These are phyloP conservation scores for Chalciporus piperatus DNA, from an alignment of 768 basidiomycete species.

Conservation along the genomic window DNA sequence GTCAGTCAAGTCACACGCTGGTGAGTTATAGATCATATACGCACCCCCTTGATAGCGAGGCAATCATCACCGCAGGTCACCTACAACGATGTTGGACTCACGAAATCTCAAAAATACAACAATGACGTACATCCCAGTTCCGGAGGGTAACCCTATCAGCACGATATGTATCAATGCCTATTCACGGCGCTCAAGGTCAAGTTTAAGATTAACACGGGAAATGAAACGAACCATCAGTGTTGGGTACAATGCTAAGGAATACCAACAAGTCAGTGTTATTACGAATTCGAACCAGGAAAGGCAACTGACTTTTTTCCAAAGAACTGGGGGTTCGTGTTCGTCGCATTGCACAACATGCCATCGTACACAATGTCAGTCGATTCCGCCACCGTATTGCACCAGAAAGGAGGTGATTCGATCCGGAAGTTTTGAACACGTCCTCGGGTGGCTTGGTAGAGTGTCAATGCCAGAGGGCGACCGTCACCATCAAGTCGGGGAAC, in stretches of 20 bases:
- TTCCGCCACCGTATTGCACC: conserved; percentile 40
- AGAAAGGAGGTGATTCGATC: conserved; percentile 47
- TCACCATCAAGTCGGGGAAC: conserved; percentile 48
- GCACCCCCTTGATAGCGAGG: conserved; percentile 60
- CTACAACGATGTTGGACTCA: conserved; percentile 5
- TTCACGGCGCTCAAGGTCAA: neutral
- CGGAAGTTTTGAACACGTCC: neutral
- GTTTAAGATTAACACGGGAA: neutral
- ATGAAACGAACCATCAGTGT: conserved; percentile 50
- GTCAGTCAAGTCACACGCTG: neutral
- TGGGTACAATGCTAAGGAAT: conserved; percentile 46
- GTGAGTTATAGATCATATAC: conserved; percentile 13
- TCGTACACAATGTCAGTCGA: conserved; percentile 46
- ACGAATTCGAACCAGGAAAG: neutral
- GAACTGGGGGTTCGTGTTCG: conserved; percentile 50
- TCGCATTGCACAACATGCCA: conserved; percentile 57
- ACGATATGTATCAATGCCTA: conserved; percentile 56
- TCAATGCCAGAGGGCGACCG: conserved; percentile 56
- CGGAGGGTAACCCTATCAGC: conserved; percentile 41
- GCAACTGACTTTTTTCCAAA: conserved; percentile 46
- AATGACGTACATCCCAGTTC: conserved; percentile 43
- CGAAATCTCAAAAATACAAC: conserved; percentile 14
- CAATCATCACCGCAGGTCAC: conserved; percentile 64
- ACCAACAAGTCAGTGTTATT: neutral
- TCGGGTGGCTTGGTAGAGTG: conserved; percentile 30